Conservation (phyloP, 2,329 filamentous ascomycete species). For the Fusarium papillatum region DNA sequence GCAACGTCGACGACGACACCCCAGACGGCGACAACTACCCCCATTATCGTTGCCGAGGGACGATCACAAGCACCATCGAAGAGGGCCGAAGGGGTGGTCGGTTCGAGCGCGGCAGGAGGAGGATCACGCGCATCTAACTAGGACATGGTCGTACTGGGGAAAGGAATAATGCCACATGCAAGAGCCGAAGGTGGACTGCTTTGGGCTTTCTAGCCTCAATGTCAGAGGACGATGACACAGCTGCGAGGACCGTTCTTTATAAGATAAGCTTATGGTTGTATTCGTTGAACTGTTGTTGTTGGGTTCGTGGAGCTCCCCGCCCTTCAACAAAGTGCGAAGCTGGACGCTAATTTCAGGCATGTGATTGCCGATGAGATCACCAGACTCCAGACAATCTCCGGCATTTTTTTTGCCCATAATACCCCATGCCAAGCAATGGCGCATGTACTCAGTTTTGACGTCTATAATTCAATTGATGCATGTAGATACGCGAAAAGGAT, state of each 20-base stretch:
- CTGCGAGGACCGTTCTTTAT: neutral
- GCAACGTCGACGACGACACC: conserved; percentile 72
- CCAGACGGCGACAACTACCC: conserved; percentile 63
- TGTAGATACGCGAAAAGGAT: neutral
- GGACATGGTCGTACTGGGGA: conserved; percentile 35
- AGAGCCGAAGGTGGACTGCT: conserved; percentile 13
- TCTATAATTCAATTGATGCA: neutral
- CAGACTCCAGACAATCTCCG: conserved; percentile 27
- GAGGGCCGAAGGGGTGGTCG: conserved; percentile 26
- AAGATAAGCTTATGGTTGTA: conserved; percentile 8
- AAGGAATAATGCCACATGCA: conserved; percentile 24
- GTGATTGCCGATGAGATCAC: conserved; percentile 48
- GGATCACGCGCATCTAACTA: conserved; percentile 35
- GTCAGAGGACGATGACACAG: neutral
- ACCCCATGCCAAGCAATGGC: conserved; percentile 12
- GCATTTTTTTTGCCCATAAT: conserved; percentile 19
- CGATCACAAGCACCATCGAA: conserved; percentile 48
- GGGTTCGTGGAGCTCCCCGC: conserved; percentile 39
- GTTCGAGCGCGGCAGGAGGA: conserved; percentile 21
- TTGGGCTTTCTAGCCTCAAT: conserved; percentile 3
- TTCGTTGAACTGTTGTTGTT: conserved; percentile 38
- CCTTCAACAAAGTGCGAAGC: conserved; percentile 37
- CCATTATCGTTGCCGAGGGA: conserved; percentile 57
- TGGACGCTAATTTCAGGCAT: conserved; percentile 42
- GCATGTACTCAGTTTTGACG: neutral